phyloP scores from a whole-genome alignment of 345 rosid species.

The Crucihimalaya himalaica region DNA sequence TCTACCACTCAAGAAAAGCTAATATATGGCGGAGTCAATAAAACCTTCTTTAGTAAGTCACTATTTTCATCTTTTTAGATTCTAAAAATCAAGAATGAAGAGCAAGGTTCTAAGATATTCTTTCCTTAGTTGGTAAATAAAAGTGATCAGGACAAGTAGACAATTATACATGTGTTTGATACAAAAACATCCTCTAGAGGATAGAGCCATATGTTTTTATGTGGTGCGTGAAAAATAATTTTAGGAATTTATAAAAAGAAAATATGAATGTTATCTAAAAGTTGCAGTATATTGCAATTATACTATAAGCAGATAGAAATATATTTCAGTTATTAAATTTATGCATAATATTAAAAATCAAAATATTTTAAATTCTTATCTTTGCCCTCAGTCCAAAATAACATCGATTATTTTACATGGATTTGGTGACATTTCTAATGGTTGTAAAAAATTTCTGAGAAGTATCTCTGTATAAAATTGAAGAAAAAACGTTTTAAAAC shows the following conservation, averaged over 20 bases:
- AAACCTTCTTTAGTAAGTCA: conserved; percentile 28
- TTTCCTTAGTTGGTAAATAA: conserved; percentile 36
- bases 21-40: conserved; percentile 32
- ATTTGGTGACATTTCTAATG: neutral
- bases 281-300: neutral
- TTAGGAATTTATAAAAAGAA: too few relatives aligned
- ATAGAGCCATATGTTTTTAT: neutral
- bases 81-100: conserved; percentile 33
- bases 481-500: neutral
- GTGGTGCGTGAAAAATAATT: neutral
- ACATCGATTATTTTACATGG: too few relatives aligned
- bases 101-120: conserved; percentile 27
- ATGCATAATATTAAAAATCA: too few relatives aligned
- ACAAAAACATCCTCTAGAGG: neutral
- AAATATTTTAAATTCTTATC: too few relatives aligned
- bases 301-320: neutral
- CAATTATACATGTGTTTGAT: conserved; percentile 23
- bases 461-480: neutral
- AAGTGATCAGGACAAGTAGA: conserved; percentile 29
- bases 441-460: neutral
- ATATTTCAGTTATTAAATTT: neutral
- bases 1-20: conserved; percentile 38
- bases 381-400: neutral
- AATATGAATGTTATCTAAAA: neutral
- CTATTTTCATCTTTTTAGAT: conserved; percentile 32